Percentiles rank a stretch among this genome's conserved stretches.
These are phyloP conservation scores for Sarocladiaceae sp. DNA, from an alignment of 2,329 filamentous ascomycete genomes.

Conservation along the genomic window DNA sequence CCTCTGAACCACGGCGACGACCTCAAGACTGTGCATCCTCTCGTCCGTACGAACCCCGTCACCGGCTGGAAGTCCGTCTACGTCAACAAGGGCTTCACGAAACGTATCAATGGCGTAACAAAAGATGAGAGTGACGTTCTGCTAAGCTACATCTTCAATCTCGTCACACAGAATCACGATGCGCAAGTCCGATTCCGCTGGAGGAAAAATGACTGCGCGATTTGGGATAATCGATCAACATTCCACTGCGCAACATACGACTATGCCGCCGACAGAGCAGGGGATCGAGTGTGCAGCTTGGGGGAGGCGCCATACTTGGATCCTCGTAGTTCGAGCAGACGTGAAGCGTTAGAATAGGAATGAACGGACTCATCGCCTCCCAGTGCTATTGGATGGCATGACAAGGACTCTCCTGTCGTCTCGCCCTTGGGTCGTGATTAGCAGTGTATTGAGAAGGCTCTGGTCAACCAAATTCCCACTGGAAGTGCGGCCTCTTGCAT, in stretches of 20 bases:
- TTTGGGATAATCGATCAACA: conserved; percentile 59
- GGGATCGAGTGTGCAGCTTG: conserved; percentile 34
- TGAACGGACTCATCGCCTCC: too few relatives aligned
- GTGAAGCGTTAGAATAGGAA: conserved; percentile 31
- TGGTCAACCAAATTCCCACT: too few relatives aligned
- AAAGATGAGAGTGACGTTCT: conserved; percentile 47
- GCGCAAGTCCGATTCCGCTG: conserved; percentile 49
- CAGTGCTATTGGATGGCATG: too few relatives aligned
- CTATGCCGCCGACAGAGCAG: conserved; percentile 38
- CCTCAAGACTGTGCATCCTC: conserved; percentile 44
- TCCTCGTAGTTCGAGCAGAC: conserved; percentile 27
- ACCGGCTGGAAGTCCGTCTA: conserved; percentile 53
- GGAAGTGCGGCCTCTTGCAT: too few relatives aligned
- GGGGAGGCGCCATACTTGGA: conserved; percentile 39
- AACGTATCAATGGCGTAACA: conserved; percentile 48
- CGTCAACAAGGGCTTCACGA: conserved; percentile 44
- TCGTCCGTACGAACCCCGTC: conserved; percentile 54
- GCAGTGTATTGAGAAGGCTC: too few relatives aligned
- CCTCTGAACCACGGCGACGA: conserved; percentile 50
- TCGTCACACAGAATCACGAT: conserved; percentile 50
- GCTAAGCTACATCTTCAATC: conserved; percentile 40
- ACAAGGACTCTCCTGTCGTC: too few relatives aligned
- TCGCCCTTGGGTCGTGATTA: too few relatives aligned
- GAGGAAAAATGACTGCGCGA: conserved; percentile 48
- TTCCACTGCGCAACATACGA: conserved; percentile 55